Percentiles rank a stretch among this genome's conserved stretches.
phyloP scores from a whole-genome alignment of 208 protist genomes.

The Leishmania amazonensis region DNA sequence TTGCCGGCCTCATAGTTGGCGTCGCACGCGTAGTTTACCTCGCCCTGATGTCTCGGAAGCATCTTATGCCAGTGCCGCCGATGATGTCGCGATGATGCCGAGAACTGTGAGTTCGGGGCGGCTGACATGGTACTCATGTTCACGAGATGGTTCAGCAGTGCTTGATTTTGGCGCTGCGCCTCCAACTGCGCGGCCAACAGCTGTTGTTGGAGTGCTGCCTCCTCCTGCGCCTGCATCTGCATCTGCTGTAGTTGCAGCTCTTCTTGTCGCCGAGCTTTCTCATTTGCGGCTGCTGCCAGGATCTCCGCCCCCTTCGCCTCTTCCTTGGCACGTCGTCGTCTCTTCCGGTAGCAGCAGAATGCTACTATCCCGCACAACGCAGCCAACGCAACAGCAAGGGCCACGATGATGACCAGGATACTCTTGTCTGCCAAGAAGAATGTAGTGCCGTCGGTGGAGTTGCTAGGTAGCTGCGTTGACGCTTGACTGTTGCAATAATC shows the following conservation, averaged over 20 bases:
- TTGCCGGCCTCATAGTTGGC: background rate
- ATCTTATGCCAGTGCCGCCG: background rate
- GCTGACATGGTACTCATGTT: background rate
- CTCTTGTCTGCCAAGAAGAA: background rate
- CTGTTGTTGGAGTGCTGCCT: slow-evolving; percentile 2
- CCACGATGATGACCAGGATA: slow-evolving; percentile 8
- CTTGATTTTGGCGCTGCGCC: slow-evolving; percentile 8
- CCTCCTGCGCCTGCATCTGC: background rate
- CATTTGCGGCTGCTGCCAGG: background rate
- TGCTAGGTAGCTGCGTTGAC: slow-evolving; percentile 10
- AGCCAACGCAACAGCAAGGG: background rate
- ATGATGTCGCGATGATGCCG: background rate
- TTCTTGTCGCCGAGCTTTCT: background rate
- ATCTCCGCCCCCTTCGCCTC: background rate
- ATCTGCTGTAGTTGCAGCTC: slow-evolving; percentile 5
- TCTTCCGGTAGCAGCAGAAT: slow-evolving; percentile 16
- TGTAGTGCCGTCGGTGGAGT: slow-evolving; percentile 1
- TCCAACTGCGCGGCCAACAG: slow-evolving; percentile 7
- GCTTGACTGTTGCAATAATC: slow-evolving; percentile 30
- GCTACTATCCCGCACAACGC: background rate
- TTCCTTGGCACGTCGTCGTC: background rate
- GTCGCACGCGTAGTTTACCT: no score
- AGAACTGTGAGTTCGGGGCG: slow-evolving; percentile 8
- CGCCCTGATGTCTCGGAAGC: background rate
- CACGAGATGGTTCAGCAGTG: background rate